Conservation (phyloP, 768 basidiomycete genomes). For the Lactarius quietus region DNA sequence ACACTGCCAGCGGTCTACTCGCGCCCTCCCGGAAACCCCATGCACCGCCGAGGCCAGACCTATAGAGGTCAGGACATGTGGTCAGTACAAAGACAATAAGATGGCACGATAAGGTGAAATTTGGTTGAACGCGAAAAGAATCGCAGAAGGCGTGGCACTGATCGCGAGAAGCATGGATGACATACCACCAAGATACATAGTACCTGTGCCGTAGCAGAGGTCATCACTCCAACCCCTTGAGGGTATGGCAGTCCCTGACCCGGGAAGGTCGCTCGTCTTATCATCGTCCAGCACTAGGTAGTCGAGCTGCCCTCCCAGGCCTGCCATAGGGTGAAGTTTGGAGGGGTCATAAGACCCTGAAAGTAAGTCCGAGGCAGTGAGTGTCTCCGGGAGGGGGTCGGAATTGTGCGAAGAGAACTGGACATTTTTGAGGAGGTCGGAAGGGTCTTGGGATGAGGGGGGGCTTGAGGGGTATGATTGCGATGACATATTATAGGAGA, state of each 20-base stretch:
- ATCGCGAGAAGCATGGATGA: constrained; percentile 32
- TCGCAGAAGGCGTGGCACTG: constrained; percentile 29
- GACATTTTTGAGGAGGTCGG: constrained; percentile 26
- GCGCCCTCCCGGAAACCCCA: constrained; percentile 98
- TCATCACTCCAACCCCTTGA: constrained; percentile 99
- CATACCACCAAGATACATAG: constrained; percentile 96
- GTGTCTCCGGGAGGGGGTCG: constrained; percentile 49
- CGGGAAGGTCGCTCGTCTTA: constrained; percentile 87
- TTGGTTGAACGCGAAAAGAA: constrained; percentile 54
- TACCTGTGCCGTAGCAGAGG: constrained; percentile 98
- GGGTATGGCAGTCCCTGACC: constrained; percentile 86
- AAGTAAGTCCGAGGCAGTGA: constrained; percentile 86
- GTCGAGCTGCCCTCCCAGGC: constrained; percentile 89
- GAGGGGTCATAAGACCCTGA: constrained; percentile 86
- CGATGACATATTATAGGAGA: constrained; percentile 20
- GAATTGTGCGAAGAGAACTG: constrained; percentile 31
- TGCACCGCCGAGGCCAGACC: constrained; percentile 92
- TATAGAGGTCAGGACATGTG: constrained; percentile 71
- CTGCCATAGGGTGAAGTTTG: constrained; percentile 90
- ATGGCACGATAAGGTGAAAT: constrained; percentile 30
- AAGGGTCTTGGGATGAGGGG: constrained; percentile 8
- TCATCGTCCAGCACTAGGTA: constrained; percentile 96
- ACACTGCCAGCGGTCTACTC: constrained; percentile 79
- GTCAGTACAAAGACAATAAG: constrained; percentile 77
- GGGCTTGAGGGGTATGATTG: constrained; percentile 5